Conservation (phyloP, 2,329 filamentous ascomycete genomes). For the Hortaea sp. region DNA sequence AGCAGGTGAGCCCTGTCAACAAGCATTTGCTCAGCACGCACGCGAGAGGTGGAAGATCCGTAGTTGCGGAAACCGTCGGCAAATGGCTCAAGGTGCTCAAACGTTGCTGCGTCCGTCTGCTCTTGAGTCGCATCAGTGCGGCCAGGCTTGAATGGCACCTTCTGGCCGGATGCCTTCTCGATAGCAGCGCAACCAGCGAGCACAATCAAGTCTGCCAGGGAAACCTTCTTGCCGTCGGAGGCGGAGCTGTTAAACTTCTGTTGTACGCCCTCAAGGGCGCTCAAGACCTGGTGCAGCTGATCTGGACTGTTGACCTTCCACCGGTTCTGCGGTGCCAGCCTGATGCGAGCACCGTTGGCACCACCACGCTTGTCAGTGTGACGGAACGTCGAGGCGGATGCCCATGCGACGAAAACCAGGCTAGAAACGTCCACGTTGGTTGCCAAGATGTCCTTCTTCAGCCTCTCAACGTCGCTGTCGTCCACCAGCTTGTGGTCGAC, state of each 20-base stretch:
- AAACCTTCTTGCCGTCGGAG: constrained; percentile 57
- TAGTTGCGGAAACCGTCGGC: constrained; percentile 77
- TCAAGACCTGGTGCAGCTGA: constrained; percentile 53
- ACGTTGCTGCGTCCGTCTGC: constrained; percentile 58
- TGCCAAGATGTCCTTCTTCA: constrained; percentile 60
- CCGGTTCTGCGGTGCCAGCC: constrained; percentile 59
- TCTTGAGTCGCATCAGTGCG: constrained; percentile 62
- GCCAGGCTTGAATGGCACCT: constrained; percentile 63
- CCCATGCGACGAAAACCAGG: constrained; percentile 59
- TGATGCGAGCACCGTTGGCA: constrained; percentile 70
- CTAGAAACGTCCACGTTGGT: constrained; percentile 51
- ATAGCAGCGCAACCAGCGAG: constrained; percentile 61
- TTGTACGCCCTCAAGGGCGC: constrained; percentile 54
- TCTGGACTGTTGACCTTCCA: constrained; percentile 67
- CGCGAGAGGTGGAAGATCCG: constrained; percentile 51
- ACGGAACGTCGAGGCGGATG: constrained; percentile 62
- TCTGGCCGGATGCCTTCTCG: constrained; percentile 57
- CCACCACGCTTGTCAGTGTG: constrained; percentile 72
- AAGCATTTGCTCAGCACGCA: constrained; percentile 57
- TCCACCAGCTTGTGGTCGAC: constrained; percentile 49
- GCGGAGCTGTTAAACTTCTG: constrained; percentile 49
- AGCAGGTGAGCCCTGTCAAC: constrained; percentile 64
- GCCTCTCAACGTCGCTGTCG: constrained; percentile 49
- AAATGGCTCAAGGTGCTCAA: constrained; percentile 55
- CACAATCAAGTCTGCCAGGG: constrained; percentile 69